A percentile compares a stretch with the other conserved stretches of the same genome.
Evolutionary conservation across 257 asterid species (phyloP).

Genomic region (Dorcoceras hygrometricum): DNA sequence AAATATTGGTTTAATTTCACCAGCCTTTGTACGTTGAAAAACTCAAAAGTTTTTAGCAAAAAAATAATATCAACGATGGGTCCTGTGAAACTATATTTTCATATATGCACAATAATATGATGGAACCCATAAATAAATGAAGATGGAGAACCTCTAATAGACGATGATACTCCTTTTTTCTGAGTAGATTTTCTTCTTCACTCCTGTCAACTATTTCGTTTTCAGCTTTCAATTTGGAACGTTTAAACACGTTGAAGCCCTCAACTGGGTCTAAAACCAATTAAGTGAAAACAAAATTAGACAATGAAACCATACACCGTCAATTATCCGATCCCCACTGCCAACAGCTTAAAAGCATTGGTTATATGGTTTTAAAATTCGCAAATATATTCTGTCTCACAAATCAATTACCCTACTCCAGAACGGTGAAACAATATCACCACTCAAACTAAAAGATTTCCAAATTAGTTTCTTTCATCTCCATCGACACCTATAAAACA

Average conservation of each 20-base stretch:
- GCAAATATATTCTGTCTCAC: not conserved
- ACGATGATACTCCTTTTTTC: conserved; percentile 75
- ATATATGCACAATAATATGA: conserved; percentile 2
- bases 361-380: not conserved
- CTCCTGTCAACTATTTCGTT: conserved; percentile 34
- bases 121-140: conserved; percentile 9
- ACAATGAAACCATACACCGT: conserved; percentile 2
- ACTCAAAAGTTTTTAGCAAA: not conserved
- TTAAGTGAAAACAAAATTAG: conserved; percentile 9
- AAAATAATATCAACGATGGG: not conserved
- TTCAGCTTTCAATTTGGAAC: conserved; percentile 46
- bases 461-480: not conserved
- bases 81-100: not conserved
- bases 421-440: not conserved
- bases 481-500: not conserved
- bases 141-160: conserved; percentile 62
- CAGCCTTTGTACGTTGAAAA: conserved; percentile 6
- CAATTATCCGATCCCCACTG: conserved; percentile 1
- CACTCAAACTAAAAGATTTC: no score
- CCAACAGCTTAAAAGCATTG: not conserved
- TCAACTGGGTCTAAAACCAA: conserved; percentile 45
- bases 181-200: conserved; percentile 38
- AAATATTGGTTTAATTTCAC: not conserved
- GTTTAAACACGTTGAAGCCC: conserved; percentile 64
- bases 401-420: not conserved